Conservation (phyloP, 768 basidiomycete genomes). For the Myochromella boudieri region DNA sequence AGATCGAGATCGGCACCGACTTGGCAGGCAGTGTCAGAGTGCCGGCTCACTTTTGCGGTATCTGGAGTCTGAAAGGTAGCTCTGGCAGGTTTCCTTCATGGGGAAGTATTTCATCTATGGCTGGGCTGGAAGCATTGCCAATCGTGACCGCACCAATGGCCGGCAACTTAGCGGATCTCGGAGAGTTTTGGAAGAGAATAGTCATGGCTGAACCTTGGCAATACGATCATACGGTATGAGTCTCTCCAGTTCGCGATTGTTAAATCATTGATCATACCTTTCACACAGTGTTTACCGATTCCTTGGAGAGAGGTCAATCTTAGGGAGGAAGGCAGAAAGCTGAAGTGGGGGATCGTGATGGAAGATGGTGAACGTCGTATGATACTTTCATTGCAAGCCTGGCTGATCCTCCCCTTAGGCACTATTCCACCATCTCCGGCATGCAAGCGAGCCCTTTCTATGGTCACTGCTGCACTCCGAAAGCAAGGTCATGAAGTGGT, state of each 20-base stretch:
- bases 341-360: slow-evolving; percentile 65
- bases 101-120: slow-evolving; percentile 44
- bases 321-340: slow-evolving; percentile 45
- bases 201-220: slow-evolving; percentile 63
- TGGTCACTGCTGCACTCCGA: slow-evolving; percentile 50
- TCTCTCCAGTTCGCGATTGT: background rate
- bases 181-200: slow-evolving; percentile 65
- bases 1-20: slow-evolving; percentile 73
- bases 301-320: slow-evolving; percentile 49
- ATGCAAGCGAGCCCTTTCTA: slow-evolving; percentile 54
- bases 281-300: slow-evolving; percentile 46
- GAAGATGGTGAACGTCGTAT: slow-evolving; percentile 50
- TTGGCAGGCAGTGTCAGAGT: slow-evolving; percentile 72
- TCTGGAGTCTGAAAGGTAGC: slow-evolving; percentile 65
- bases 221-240: slow-evolving; percentile 57
- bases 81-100: slow-evolving; percentile 54
- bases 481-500: slow-evolving; percentile 65
- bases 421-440: slow-evolving; percentile 63
- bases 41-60: slow-evolving; percentile 73
- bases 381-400: background rate
- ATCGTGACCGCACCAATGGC: slow-evolving; percentile 62
- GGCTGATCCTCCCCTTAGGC: slow-evolving; percentile 33
- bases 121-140: slow-evolving; percentile 58
- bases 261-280: slow-evolving; percentile 1
- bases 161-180: slow-evolving; percentile 57